These are phyloP conservation scores for Agaricus bisporus DNA, from an alignment of 768 basidiomycete species.

Conservation along the genomic window DNA sequence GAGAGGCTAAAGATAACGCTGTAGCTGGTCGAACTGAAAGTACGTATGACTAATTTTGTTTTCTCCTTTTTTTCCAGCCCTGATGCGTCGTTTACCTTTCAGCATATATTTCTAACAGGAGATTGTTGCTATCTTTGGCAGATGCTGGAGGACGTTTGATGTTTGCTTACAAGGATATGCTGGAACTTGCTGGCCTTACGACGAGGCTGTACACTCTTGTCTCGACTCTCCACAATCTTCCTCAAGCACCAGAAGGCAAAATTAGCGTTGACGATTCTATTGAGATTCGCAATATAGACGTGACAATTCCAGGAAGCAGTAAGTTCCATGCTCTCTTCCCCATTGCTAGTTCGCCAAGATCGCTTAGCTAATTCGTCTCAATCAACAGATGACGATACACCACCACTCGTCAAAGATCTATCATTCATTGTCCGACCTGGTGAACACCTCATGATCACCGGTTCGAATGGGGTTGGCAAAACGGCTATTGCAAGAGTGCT, in stretches of 20 bases:
- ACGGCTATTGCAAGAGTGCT: conserved; percentile 84
- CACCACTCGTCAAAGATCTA: conserved; percentile 62
- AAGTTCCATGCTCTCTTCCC: background rate
- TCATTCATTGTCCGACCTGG: conserved; percentile 57
- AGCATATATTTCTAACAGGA: conserved; percentile 88
- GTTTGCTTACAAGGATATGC: conserved; percentile 94
- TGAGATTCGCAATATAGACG: conserved; percentile 61
- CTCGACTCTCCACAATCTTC: conserved; percentile 76
- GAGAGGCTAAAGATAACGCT: conserved; percentile 25
- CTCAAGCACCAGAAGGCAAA: conserved; percentile 35
- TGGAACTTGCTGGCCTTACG: conserved; percentile 93
- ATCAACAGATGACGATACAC: background rate
- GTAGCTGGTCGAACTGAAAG: conserved; percentile 45
- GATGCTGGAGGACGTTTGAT: conserved; percentile 94
- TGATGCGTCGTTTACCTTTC: background rate
- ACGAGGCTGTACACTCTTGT: conserved; percentile 84
- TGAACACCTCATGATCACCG: conserved; percentile 91
- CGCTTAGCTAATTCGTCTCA: too few relatives aligned
- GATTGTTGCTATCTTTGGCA: conserved; percentile 88
- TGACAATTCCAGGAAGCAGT: conserved; percentile 48
- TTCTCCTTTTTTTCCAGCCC: background rate
- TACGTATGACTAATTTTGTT: conserved; percentile 16
- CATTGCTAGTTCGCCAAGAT: too few relatives aligned
- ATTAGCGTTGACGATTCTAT: conserved; percentile 34
- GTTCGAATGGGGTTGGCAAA: conserved; percentile 90